Evolutionary conservation across 192 early-diverging fungal genomes (phyloP).

Genomic region (Backusella sp.): DNA sequence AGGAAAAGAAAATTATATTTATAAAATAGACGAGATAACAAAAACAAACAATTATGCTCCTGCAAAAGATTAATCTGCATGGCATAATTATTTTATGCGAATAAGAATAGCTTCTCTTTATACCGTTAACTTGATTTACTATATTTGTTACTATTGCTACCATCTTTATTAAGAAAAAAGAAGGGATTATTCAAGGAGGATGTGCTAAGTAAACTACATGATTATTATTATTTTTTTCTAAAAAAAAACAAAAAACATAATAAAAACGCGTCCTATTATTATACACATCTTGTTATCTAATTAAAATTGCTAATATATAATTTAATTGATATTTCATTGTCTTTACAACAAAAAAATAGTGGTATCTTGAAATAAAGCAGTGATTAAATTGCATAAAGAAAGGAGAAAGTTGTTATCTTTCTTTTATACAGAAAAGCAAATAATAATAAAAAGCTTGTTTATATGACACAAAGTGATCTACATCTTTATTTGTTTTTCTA

Average conservation of each 20-base stretch:
- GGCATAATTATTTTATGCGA: neutral
- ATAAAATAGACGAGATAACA: neutral
- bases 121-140: neutral
- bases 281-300: neutral
- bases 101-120: neutral
- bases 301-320: neutral
- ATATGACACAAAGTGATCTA: slow-evolving; percentile 4
- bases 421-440: neutral
- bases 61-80: neutral
- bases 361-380: neutral
- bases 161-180: neutral
- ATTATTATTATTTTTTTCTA: too few relatives aligned
- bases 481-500: neutral
- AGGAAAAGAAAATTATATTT: neutral
- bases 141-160: slow-evolving; percentile 7
- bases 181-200: neutral
- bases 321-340: neutral
- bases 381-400: neutral
- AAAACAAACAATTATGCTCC: neutral
- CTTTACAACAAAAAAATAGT: neutral
- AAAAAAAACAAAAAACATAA: neutral
- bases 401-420: neutral
- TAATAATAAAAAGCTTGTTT: neutral
- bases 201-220: neutral
- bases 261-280: neutral